Evolutionary conservation across 1,139 yeast genomes (phyloP), one percentile per base, ranked within the genome.

Genomic region (Geotrichum restrictum): DNA sequence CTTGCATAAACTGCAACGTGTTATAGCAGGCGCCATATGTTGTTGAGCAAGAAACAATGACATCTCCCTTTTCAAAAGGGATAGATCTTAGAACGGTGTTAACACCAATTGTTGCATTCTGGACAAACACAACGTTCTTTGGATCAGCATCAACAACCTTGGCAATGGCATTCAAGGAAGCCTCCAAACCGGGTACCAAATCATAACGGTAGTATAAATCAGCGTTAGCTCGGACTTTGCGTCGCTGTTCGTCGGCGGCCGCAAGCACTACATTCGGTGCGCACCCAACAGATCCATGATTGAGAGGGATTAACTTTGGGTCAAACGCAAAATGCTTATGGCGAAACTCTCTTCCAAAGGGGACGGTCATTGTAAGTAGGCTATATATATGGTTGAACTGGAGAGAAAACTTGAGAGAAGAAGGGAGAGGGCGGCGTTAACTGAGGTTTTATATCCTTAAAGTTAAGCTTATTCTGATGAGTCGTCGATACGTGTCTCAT

Each of bases 41-140:
- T n/a, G 84, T 77, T 38, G 75, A 71, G 49, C 76, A 74, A 34
- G 77, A 65, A 18, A 82, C 69, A 22, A 83, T 69, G 49, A 72
- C 75, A 60, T 84, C 89, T n/a, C 81, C 82, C 49, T 72, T 68
- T 7, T 67, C 51, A 62, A 82, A 79, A 1, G 79, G 79, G 46
- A 69, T 72, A 38, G 83, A 78, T 57, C 88, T 69, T 53, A 83
- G 69, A 1, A 83, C 75, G 0, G 82, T 70, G 63, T 83, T 83
- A 47, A 81, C 74, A 1, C 83, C 88, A 4, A 77, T 69, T 3
- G 88, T 82, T 3, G 88, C 86, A 62, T 83, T 84, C 11, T 72
- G 67, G 1, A 77, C 77, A 36, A 82, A 64, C 0, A 79, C 84
- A 54, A 81, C 60, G 59, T 74, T 71, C 46, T 68, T 69, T 13